Percentiles rank a stretch among this genome's conserved stretches.
phyloP scores from a whole-genome alignment of 164 flowering plant genomes.

The Liquidambar formosana region DNA sequence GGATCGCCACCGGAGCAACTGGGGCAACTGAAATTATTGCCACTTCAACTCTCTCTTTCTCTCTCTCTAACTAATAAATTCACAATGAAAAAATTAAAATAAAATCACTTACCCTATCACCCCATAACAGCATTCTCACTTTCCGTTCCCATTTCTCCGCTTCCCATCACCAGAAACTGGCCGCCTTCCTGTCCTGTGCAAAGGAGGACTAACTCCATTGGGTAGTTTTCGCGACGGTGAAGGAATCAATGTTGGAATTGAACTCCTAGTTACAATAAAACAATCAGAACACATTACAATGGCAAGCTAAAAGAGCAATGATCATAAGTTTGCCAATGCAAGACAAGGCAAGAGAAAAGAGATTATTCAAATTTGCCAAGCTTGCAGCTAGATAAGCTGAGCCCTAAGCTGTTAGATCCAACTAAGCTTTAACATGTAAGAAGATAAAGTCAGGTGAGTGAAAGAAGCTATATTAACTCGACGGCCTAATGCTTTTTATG shows the following conservation, averaged over 20 bases:
- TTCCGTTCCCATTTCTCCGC: slow-evolving; percentile 29
- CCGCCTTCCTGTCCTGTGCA: slow-evolving; percentile 29
- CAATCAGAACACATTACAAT: background rate
- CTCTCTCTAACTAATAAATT: slow-evolving; percentile 12
- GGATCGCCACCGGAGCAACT: slow-evolving; percentile 8
- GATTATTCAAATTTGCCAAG: background rate
- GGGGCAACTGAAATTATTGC: slow-evolving; percentile 15
- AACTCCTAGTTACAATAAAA: slow-evolving; percentile 29
- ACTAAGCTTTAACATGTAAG: no score
- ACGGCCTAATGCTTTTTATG: no score
- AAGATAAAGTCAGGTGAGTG: no score
- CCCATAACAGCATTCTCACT: slow-evolving; percentile 10
- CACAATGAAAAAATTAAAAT: slow-evolving; percentile 1
- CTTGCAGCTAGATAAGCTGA: no score
- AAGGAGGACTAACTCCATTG: slow-evolving; percentile 27
- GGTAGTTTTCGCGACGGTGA: slow-evolving; percentile 35
- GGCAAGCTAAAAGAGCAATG: background rate
- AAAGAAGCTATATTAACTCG: no score
- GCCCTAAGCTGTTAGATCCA: no score
- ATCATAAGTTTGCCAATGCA: background rate
- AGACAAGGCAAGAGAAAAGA: background rate
- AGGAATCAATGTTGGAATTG: slow-evolving; percentile 43
- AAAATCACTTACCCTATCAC: slow-evolving; percentile 1
- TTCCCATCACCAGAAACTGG: slow-evolving; percentile 28
- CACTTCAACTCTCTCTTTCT: background rate